phyloP scores from a whole-genome alignment of 1,284 basidiomycete species.

The Tylopilus sp. region DNA sequence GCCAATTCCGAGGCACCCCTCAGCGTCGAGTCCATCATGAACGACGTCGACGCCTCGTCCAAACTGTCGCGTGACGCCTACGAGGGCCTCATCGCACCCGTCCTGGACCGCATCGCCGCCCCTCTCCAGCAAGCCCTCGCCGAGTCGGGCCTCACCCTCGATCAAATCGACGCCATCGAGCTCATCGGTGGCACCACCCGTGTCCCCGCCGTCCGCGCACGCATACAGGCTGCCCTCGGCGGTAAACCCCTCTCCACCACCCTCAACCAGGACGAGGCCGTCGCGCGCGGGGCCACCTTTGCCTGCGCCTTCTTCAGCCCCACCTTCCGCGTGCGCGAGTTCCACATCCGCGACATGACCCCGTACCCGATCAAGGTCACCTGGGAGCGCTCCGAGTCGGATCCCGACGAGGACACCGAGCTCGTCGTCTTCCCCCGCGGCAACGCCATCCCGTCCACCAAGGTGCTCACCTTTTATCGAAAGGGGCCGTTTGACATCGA shows the following conservation, averaged over 20 bases:
- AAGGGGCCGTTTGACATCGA: slow-evolving; percentile 84
- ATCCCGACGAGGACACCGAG: slow-evolving; percentile 85
- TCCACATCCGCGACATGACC: slow-evolving; percentile 80
- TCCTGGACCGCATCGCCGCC: slow-evolving; percentile 89
- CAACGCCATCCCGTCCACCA: slow-evolving; percentile 86
- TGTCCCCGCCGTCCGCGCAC: slow-evolving; percentile 91
- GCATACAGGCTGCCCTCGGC: slow-evolving; percentile 84
- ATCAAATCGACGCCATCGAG: slow-evolving; percentile 86
- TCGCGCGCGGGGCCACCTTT: slow-evolving; percentile 91
- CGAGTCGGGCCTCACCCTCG: slow-evolving; percentile 89
- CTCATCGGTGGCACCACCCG: slow-evolving; percentile 95
- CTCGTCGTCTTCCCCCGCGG: slow-evolving; percentile 82
- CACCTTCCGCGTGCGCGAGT: slow-evolving; percentile 93
- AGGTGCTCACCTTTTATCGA: slow-evolving; percentile 93
- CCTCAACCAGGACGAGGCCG: slow-evolving; percentile 93
- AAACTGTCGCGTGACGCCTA: slow-evolving; percentile 90
- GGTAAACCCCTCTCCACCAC: slow-evolving; percentile 83
- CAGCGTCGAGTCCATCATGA: slow-evolving; percentile 92
- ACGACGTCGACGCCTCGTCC: slow-evolving; percentile 91
- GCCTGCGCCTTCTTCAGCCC: slow-evolving; percentile 93
- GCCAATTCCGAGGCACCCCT: slow-evolving; percentile 86
- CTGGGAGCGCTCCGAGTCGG: slow-evolving; percentile 74
- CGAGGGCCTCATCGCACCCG: slow-evolving; percentile 85
- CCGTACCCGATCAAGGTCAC: slow-evolving; percentile 85
- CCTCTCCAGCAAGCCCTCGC: slow-evolving; percentile 91